Evolutionary conservation across 257 asterid genomes (phyloP), one percentile per base, ranked within the genome.

Genomic region (Plectranthus barbatus): DNA sequence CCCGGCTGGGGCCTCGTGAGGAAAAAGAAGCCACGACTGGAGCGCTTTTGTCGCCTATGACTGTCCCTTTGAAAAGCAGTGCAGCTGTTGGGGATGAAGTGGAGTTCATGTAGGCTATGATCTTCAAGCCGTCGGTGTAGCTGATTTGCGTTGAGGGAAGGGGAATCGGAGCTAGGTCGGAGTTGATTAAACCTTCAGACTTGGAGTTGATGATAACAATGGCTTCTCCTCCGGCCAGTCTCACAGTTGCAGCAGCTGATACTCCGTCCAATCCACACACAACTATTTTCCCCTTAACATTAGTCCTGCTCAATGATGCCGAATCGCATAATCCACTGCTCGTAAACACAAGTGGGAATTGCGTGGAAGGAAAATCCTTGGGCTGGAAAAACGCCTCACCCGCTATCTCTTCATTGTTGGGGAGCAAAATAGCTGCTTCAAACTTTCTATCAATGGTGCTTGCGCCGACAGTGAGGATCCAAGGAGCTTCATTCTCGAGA

Each of bases 381-480:
- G 82, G 78, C 14, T 74, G 78, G 9, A 64, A 9, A 5, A 56
- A 31, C 14, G 70, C 18, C 4, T 81, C 79, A 0, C 87, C 84
- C 0, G 67, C 53, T 1, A 40, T 42, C 44, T 39, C 42, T 37
- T 60, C 54, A 1, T 18, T 10, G 53, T 79, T 71, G 26, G 77
- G 77, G 3, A 81, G 70, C 7, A 68, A 9, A 0, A 36, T 64
- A 14, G 46, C 55, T 5, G 77, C 75, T 47, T 19, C 64, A 1
- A 79, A 8, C 18, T 36, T 66, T 40, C 83, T 62, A 12, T 79
- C 81, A 5, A 56, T 15, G 0, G 81, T 73, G 72, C 83, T 79
- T 1, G 87, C 82, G 1, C 84, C 87, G 0, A 81, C 84, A 0
- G 82, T 71, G 6, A 78, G 77, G 19, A 73, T 59, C 87, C 84